Percentiles rank a stretch among this genome's conserved stretches.
Conservation (phyloP, 768 basidiomycete genomes). For the Suillus lakei region DNA sequence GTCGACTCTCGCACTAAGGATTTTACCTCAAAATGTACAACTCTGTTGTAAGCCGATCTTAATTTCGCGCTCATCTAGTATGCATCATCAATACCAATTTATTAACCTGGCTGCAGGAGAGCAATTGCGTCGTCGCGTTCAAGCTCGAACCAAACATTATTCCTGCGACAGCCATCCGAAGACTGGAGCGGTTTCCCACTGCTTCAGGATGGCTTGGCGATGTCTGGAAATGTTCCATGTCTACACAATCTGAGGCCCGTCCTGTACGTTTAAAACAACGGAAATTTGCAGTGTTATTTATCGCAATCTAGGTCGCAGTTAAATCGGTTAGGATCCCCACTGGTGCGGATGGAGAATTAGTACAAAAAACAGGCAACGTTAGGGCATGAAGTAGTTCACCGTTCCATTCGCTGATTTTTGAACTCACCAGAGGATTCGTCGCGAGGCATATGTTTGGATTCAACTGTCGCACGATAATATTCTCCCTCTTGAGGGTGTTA, state of each 20-base stretch:
- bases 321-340: constrained; percentile 5
- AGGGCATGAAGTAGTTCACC: background rate
- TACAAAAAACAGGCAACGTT: constrained; percentile 3
- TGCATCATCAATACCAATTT: background rate
- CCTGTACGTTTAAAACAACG: background rate
- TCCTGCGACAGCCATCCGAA: background rate
- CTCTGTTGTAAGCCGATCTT: too few species aligned
- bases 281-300: background rate
- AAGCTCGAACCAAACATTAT: background rate
- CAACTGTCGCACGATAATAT: constrained; percentile 33
- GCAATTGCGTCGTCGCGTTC: background rate
- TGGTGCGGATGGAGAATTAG: background rate
- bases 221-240: too few species aligned
- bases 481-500: constrained; percentile 34
- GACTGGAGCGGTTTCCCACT: background rate
- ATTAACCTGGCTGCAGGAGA: background rate
- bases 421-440: constrained; percentile 28
- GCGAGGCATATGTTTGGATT: constrained; percentile 36
- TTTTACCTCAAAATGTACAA: too few species aligned
- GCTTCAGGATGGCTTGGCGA: constrained; percentile 1
- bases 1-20: too few species aligned
- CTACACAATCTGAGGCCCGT: background rate
- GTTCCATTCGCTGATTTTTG: background rate
- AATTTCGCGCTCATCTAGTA: too few species aligned
- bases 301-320: constrained; percentile 8